Conservation (phyloP, 129 eudicot species). For the Glebionis coronaria region DNA sequence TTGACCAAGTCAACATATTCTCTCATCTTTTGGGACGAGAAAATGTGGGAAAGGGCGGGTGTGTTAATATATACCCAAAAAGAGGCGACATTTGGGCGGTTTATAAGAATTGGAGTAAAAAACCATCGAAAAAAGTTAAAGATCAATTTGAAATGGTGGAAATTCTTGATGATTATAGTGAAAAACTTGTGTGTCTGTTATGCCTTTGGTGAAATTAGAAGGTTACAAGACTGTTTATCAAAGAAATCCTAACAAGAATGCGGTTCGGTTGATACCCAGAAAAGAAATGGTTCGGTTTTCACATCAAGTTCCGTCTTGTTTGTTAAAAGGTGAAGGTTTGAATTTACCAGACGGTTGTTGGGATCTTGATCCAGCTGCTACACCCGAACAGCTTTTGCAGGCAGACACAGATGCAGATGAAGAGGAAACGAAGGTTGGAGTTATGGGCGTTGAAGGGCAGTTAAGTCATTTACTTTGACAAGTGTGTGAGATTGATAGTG, state of each 20-base stretch:
- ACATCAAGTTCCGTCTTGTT: slow-evolving; percentile 86
- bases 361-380: slow-evolving; percentile 98
- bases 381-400: slow-evolving; percentile 80
- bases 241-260: slow-evolving; percentile 49
- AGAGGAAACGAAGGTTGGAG: slow-evolving; percentile 18
- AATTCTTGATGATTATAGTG: slow-evolving; percentile 78
- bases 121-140: slow-evolving; percentile 59
- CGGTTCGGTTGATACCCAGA: slow-evolving; percentile 62
- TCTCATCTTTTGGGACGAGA: slow-evolving; percentile 81
- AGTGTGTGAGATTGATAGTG: slow-evolving; percentile 44
- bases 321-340: slow-evolving; percentile 50
- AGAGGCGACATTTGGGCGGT: slow-evolving; percentile 92
- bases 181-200: slow-evolving; percentile 61
- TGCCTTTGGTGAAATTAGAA: slow-evolving; percentile 65
- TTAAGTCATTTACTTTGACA: slow-evolving; percentile 34
- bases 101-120: slow-evolving; percentile 67
- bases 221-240: slow-evolving; percentile 86
- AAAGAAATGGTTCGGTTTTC: slow-evolving; percentile 92
- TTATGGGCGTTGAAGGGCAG: slow-evolving; percentile 9
- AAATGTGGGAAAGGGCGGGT: slow-evolving; percentile 81
- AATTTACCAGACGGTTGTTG: slow-evolving; percentile 94
- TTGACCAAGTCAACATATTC: slow-evolving; percentile 89
- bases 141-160: slow-evolving; percentile 93
- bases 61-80: slow-evolving; percentile 74
- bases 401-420: slow-evolving; percentile 29